Base-by-base conservation (phyloP, 225 moss, liverwort and hornwort genomes). In the Marchantia polymorpha region DNA sequence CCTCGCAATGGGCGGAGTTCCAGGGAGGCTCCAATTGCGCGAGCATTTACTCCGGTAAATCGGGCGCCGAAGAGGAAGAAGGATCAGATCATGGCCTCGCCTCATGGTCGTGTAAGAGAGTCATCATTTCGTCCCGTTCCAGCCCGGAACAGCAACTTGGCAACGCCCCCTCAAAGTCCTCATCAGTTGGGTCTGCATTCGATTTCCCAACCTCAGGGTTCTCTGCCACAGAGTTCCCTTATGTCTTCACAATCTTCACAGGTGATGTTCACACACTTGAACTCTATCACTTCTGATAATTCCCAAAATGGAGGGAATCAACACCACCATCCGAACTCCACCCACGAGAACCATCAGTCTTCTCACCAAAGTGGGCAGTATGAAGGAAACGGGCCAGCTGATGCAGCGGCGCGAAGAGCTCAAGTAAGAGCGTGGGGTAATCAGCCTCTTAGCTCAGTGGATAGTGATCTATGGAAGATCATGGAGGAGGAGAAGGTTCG, bases 401-500 rank as follows among this genome's bases (percentile, higher is more conserved):
- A 94, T 75, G 76, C 63, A 13, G 84, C 68, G 4, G 88, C 84
- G 1, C 85, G 90, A 65, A 93, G 88, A 52, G 84, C 87, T 20
- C 85, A 77, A 72, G 90, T 94, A 9, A 80, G 91, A 10, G 92
- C 92, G 7, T 97, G 96, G 96, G 94, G 94, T 1, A 97, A 94
- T 19, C 87, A 88, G 49, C 84, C 96, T 20, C 91, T 97, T 0
- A 72, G 91, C 4, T 89, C 87, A 56, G 89, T 92, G 80, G 96
- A 97, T 77, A 84, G 89, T 29, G 86, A 87, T 29, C 56, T 97
- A 11, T 97, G 94, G 94, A 92, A 94, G 17, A 77, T 97, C 5
- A 97, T 97, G 94, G 96, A 97, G 78, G 82, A 71, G 27, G 96
- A 97, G 73, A 97, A 97, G 88, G 60, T 67, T 20, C 83, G 93